Base-by-base conservation (phyloP, 208 protist genomes). In the Novymonas esmeraldas region DNA sequence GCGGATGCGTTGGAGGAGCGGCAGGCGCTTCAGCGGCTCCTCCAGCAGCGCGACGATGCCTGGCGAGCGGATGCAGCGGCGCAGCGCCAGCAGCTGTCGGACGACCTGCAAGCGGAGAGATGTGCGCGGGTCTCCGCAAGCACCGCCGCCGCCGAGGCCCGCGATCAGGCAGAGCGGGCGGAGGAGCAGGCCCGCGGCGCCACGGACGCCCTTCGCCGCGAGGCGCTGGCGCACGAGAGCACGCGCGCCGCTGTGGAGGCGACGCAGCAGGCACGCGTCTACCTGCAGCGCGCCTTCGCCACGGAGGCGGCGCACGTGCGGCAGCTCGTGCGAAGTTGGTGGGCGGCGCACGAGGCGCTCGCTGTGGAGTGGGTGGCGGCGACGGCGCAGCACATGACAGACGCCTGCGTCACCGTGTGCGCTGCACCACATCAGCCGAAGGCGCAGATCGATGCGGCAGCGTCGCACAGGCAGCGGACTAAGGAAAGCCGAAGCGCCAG, bases 171-270 rank as follows among this genome's bases (percentile, higher is more conserved):
- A n/a, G 14, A 31, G 5, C 38, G 38, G 2, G 54, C 20, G 1
- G 65, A 70, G 42, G 28, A 48, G 33, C 51, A 28, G 9, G 36
- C 31, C 14, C 55, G 22, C 20, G 50, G 57, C 1, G 34, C 6
- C 0, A 18, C 0, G 4, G 28, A 41, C 6, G 50, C 28, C 4
- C 49, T 74, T 16, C 69, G n/a, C 2, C n/a, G 48, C 16, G 69
- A 60, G 26, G 52, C 33, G 44, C 16, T n/a, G 11, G 60, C 60
- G 48, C 54, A 74, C 56, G 29, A 18, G 3, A 48, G 69, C 52
- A 62, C 36, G 18, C 38, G 58, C 20, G 39, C 26, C 14, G 58
- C 57, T 2, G 34, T 73, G 6, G 24, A 58, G n/a, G 58, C 66
- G 36, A 59, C 50, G 20, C 57, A 58, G 28, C 36, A 34, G 16